Evolutionary conservation across 257 asterid genomes (phyloP).

Genomic region (Przewalskia tangutica): DNA sequence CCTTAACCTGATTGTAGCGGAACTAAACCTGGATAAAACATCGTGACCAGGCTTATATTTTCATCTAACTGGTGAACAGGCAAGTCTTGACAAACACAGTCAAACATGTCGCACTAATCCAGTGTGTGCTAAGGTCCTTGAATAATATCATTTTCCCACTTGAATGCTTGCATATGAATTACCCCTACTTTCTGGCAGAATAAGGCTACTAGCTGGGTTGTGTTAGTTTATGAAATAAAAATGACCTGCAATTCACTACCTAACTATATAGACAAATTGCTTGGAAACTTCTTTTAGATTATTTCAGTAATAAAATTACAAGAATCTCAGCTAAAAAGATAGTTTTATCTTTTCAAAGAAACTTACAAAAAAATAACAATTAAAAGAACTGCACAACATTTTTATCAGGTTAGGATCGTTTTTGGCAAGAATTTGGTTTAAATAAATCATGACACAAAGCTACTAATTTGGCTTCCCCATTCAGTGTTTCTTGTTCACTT

Average conservation of each 20-base stretch:
- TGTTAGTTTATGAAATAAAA: background rate
- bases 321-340: background rate
- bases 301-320: background rate
- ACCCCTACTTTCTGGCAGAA: background rate
- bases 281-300: background rate
- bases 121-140: background rate
- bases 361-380: background rate
- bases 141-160: background rate
- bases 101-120: background rate
- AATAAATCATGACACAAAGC: background rate
- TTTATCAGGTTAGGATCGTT: background rate
- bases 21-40: background rate
- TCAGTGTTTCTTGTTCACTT: background rate
- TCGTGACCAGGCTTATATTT: background rate
- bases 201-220: background rate
- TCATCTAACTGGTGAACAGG: background rate
- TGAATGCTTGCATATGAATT: background rate
- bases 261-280: background rate
- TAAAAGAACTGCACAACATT: background rate
- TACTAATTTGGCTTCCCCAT: background rate
- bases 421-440: background rate
- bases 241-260: background rate
- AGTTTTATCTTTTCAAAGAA: background rate
- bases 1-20: background rate
- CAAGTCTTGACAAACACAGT: background rate